Conservation (phyloP, 164 flowering plant genomes). For the Sextonia rubra region DNA sequence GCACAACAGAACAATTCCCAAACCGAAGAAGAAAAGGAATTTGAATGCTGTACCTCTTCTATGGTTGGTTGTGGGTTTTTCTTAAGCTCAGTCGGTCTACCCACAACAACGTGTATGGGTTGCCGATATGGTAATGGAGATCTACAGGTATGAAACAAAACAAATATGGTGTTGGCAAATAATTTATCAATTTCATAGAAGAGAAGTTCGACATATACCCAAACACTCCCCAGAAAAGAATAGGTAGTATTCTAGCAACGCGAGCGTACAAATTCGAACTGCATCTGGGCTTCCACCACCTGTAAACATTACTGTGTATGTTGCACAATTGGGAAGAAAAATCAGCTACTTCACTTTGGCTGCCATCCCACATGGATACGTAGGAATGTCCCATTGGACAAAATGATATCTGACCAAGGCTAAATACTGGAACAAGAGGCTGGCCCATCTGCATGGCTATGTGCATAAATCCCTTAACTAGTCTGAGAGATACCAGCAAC, state of each 20-base stretch:
- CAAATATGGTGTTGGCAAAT: too few relatives aligned
- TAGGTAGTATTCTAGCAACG: constrained; percentile 65
- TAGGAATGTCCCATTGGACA: too few relatives aligned
- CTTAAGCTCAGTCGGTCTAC: constrained; percentile 54
- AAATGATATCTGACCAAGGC: constrained; percentile 77
- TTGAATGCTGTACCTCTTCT: constrained; percentile 67
- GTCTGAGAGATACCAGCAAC: constrained; percentile 61
- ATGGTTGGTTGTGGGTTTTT: constrained; percentile 50
- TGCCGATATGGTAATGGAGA: constrained; percentile 51
- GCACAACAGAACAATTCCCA: too few relatives aligned
- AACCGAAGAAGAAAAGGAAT: too few relatives aligned
- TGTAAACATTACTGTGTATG: constrained; percentile 61
- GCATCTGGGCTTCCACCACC: constrained; percentile 76
- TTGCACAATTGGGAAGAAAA: not conserved
- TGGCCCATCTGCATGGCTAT: constrained; percentile 78
- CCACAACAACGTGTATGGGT: constrained; percentile 69
- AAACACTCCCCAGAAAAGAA: constrained; percentile 73
- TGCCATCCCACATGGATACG: not conserved
- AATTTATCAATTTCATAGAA: not conserved
- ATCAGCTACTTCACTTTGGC: not conserved
- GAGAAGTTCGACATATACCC: constrained; percentile 49
- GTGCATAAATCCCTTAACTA: constrained; percentile 86
- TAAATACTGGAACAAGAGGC: constrained; percentile 88
- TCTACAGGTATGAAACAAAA: constrained; percentile 17
- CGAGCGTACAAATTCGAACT: constrained; percentile 43